Evolutionary conservation across 1,284 basidiomycete species (phyloP).

Genomic region (Cutaneotrichosporon sp.): DNA sequence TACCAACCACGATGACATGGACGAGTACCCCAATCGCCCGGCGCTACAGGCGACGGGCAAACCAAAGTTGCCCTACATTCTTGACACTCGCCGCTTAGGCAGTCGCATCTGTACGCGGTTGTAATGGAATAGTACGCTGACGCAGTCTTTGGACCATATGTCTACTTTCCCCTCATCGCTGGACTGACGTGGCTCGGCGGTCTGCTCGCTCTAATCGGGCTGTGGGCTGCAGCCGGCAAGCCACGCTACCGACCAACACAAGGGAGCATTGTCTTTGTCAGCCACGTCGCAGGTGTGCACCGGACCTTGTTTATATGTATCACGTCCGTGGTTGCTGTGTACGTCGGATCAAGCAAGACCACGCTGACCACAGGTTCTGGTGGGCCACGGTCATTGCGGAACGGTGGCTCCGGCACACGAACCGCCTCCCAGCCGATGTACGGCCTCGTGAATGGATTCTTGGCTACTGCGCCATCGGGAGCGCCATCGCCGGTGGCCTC

Average conservation of each 20-base stretch:
- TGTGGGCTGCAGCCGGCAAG: conserved; percentile 53
- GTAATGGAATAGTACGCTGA: conserved; percentile 10
- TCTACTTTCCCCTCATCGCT: conserved; percentile 44
- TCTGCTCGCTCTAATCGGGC: conserved; percentile 46
- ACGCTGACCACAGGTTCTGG: conserved; percentile 36
- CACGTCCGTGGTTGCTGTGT: conserved; percentile 35
- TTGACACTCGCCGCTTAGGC: conserved; percentile 42
- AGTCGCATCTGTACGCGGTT: conserved; percentile 43
- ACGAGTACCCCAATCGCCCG: neutral
- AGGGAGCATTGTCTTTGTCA: conserved; percentile 54
- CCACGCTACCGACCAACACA: conserved; percentile 49
- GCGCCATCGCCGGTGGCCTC: conserved; percentile 52
- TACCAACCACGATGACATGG: neutral
- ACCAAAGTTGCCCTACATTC: conserved; percentile 14
- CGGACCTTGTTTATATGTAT: conserved; percentile 52
- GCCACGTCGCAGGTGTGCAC: conserved; percentile 55
- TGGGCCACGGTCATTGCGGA: conserved; percentile 54
- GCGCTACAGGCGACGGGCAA: neutral
- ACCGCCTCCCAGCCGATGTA: conserved; percentile 56
- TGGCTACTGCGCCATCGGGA: conserved; percentile 54
- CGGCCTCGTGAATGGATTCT: conserved; percentile 49
- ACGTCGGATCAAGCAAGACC: conserved; percentile 15
- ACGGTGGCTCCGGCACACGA: conserved; percentile 56
- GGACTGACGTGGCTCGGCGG: conserved; percentile 45
- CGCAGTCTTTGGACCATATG: conserved; percentile 51